Conservation (phyloP, 2,329 filamentous ascomycete species). For the Microcyclosporella mali region DNA sequence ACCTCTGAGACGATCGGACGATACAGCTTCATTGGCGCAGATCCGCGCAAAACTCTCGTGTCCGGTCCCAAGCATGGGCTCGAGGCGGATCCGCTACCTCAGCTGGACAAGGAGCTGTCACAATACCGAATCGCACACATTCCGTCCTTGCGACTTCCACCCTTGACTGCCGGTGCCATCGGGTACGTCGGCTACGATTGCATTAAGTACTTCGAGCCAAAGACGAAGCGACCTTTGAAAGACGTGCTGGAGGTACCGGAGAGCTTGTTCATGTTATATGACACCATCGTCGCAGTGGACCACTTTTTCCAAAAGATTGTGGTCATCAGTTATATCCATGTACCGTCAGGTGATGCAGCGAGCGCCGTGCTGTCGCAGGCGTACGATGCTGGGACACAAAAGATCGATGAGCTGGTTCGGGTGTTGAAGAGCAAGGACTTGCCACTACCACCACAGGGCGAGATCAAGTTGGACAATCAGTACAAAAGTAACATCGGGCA, state of each 20-base stretch:
- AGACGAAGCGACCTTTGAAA: constrained; percentile 76
- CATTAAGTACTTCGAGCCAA: constrained; percentile 94
- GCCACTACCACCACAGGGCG: constrained; percentile 59
- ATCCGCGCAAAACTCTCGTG: constrained; percentile 69
- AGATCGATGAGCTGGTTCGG: constrained; percentile 61
- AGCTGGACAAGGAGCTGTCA: constrained; percentile 72
- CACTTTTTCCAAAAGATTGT: constrained; percentile 90
- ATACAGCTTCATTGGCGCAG: constrained; percentile 91
- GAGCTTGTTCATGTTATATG: constrained; percentile 93
- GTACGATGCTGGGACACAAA: constrained; percentile 62
- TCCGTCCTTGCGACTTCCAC: constrained; percentile 74
- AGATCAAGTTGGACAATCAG: constrained; percentile 66
- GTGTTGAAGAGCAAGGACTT: constrained; percentile 69
- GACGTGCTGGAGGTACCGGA: constrained; percentile 86
- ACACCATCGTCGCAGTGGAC: constrained; percentile 90
- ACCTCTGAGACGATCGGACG: constrained; percentile 85
- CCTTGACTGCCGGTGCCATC: constrained; percentile 84
- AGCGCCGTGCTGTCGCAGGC: constrained; percentile 54
- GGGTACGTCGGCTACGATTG: constrained; percentile 98
- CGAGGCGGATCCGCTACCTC: constrained; percentile 74
- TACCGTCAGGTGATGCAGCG: constrained; percentile 42
- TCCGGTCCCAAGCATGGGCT: constrained; percentile 84
- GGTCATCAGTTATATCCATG: constrained; percentile 81
- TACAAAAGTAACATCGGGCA: constrained; percentile 90
- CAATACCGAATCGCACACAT: constrained; percentile 75